Conservation (phyloP, 2,329 filamentous ascomycete genomes). For the Xylariaceae sp. region DNA sequence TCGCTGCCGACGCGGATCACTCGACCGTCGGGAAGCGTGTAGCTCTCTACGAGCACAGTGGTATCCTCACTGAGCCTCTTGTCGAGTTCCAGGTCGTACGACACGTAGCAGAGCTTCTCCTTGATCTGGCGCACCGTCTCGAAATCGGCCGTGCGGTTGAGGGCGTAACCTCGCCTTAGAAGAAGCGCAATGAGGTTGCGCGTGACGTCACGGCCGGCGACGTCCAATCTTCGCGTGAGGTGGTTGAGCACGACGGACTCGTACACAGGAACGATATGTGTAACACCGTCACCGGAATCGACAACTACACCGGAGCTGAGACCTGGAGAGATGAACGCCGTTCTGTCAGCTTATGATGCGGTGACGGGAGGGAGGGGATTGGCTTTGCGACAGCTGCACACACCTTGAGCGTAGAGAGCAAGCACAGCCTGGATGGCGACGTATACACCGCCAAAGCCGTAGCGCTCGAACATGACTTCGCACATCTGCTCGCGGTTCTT, state of each 20-base stretch:
- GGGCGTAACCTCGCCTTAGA: constrained; percentile 85
- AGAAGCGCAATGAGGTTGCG: constrained; percentile 94
- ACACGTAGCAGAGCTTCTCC: constrained; percentile 99
- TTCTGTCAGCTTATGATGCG: neutral
- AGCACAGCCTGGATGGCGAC: constrained; percentile 97
- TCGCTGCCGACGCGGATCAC: constrained; percentile 96
- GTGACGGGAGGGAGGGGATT: neutral
- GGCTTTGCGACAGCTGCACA: constrained; percentile 22
- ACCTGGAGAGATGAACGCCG: constrained; percentile 42
- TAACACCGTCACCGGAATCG: constrained; percentile 96
- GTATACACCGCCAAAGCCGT: constrained; percentile 93
- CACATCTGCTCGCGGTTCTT: constrained; percentile 97
- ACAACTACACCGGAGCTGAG: constrained; percentile 94
- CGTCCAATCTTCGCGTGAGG: constrained; percentile 86
- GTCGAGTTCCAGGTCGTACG: constrained; percentile 94
- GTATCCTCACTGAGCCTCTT: constrained; percentile 95
- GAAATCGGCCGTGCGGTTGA: constrained; percentile 98
- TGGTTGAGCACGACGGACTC: constrained; percentile 98
- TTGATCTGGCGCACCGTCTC: constrained; percentile 99
- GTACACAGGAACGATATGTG: constrained; percentile 97
- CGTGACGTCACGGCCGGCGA: constrained; percentile 96
- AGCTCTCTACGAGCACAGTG: constrained; percentile 93
- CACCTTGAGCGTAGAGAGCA: constrained; percentile 92
- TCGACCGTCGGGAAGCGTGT: constrained; percentile 92
- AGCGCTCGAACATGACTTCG: constrained; percentile 98